Percentiles rank a stretch among this genome's conserved stretches.
Conservation (phyloP, 2,329 filamentous ascomycete species). For the Arthrocladium fulminans region DNA sequence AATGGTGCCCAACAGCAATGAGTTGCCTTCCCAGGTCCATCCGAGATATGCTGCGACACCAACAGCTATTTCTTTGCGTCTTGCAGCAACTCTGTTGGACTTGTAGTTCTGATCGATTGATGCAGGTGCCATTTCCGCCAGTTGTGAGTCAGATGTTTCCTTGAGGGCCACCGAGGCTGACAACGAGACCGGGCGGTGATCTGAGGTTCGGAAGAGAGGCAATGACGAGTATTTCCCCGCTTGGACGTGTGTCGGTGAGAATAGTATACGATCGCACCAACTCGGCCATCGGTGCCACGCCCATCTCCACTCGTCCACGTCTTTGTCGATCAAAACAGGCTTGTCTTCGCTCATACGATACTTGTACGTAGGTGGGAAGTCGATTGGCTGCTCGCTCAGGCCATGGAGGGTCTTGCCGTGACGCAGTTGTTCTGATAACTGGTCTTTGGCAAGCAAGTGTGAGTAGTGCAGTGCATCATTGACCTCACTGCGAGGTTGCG, state of each 20-base stretch:
- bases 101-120: slow-evolving; percentile 50
- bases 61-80: slow-evolving; percentile 50
- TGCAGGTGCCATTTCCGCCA: slow-evolving; percentile 44
- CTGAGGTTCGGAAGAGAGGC: slow-evolving; percentile 70
- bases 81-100: slow-evolving; percentile 43
- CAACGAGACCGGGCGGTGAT: slow-evolving; percentile 77
- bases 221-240: slow-evolving; percentile 61
- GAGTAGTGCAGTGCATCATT: slow-evolving; percentile 54
- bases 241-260: slow-evolving; percentile 50
- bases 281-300: slow-evolving; percentile 66
- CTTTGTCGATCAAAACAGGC: slow-evolving; percentile 28
- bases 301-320: slow-evolving; percentile 3
- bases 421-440: slow-evolving; percentile 63
- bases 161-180: slow-evolving; percentile 56
- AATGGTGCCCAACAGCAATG: slow-evolving; percentile 32
- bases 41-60: slow-evolving; percentile 50
- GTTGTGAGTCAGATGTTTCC: slow-evolving; percentile 28
- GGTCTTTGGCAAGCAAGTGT: slow-evolving; percentile 63
- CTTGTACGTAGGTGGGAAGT: slow-evolving; percentile 92
- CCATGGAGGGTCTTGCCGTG: slow-evolving; percentile 68
- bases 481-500: slow-evolving; percentile 47
- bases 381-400: slow-evolving; percentile 62
- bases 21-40: slow-evolving; percentile 40
- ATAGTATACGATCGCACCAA: slow-evolving; percentile 90
- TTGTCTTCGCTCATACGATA: slow-evolving; percentile 45